Evolutionary conservation across 345 rosid species (phyloP).

Genomic region (Orychophragmus violaceus): DNA sequence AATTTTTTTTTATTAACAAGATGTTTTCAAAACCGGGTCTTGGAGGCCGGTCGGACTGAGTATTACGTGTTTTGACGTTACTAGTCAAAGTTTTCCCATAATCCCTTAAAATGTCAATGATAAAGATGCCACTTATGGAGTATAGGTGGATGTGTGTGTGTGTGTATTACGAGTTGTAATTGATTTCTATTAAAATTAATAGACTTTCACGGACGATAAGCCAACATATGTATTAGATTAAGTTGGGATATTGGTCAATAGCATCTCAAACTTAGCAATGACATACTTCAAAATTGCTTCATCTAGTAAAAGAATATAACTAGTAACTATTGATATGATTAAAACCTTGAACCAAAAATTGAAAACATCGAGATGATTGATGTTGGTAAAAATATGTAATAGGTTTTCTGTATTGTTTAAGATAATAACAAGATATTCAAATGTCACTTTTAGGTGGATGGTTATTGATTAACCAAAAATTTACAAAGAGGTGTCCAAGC

Average conservation of each 20-base stretch:
- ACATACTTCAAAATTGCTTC: not conserved
- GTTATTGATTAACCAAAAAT: slow-evolving; percentile 22
- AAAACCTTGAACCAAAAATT: not conserved
- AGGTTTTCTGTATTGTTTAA: not conserved
- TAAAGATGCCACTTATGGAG: not conserved
- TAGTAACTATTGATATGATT: not conserved
- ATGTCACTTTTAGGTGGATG: slow-evolving; percentile 14
- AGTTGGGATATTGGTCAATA: not conserved
- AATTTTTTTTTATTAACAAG: not conserved
- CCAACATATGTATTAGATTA: not conserved
- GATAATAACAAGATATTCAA: slow-evolving; percentile 3
- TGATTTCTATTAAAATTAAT: not conserved
- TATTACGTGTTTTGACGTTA: not conserved
- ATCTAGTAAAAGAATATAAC: not conserved
- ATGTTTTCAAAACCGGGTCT: not conserved
- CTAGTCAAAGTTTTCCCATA: not conserved
- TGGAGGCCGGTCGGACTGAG: not conserved
- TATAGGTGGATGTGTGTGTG: not conserved
- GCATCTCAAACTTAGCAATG: not conserved
- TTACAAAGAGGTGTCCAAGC: not conserved
- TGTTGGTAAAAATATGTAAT: not conserved
- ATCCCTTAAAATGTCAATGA: not conserved
- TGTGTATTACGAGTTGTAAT: not conserved
- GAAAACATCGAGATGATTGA: not conserved
- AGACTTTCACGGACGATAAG: not conserved